Evolutionary conservation across 2,329 filamentous ascomycete species (phyloP), one percentile per base, ranked within the genome.

Genomic region (Talaromyces sp.): DNA sequence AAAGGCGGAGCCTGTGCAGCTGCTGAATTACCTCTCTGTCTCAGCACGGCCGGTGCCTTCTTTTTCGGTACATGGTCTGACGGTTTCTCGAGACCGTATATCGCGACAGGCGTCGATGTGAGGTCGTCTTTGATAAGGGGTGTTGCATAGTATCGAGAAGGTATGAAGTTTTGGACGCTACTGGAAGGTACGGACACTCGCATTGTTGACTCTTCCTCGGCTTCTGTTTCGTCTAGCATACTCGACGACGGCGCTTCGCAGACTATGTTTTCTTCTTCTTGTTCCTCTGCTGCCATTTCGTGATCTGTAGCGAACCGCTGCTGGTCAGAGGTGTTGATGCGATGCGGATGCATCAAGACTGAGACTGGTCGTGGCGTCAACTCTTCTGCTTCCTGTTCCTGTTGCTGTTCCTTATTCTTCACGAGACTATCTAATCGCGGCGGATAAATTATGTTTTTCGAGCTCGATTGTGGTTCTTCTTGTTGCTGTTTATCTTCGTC

Each of bases 11-110:
- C 13, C 10, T 40, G 43, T 58, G 36, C 40, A 6, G 40, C 25
- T 11, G 38, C 43, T n/a, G 56, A 27, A 22, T 31, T 59, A 13
- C 22, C 56, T 49, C 45, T 29, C 5, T 61, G 53, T 49, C 54
- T 51, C 36, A 58, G 22, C 10, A 36, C 43, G 29, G 58, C 15
- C 2, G 49, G 40, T 11, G 36, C 45, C 17, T 58, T 29, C 47
- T 53, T 60, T n/a, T 17, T 49, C 1, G 45, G 47, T 17, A 38
- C 25, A 53, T 63, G 40, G 1, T 61, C 65, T n/a, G 56, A 58
- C 6, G 65, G 61, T n/a, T 67, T 49, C 25, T 67, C 65, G 19
- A 67, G 61, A 13, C 65, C 65, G 34, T 67, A 67, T 49, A 64
- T 15, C 25, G 53, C 22, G 15, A 67, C 65, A 2, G 65, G 65